phyloP scores from a whole-genome alignment of 305 asterid species.

The Coffea humblotiana region DNA sequence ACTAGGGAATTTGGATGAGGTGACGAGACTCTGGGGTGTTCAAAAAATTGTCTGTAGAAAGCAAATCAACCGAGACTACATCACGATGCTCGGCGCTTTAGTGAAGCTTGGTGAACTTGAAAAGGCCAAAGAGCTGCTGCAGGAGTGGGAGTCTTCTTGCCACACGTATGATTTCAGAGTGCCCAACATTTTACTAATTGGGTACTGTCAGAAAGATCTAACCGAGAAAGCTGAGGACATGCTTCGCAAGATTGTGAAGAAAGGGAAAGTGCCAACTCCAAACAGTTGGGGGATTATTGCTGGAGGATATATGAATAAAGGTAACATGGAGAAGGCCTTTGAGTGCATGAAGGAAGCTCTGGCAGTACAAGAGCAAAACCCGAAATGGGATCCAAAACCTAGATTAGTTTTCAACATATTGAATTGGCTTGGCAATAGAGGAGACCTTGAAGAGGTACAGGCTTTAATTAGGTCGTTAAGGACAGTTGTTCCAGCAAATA shows the following conservation, averaged over 20 bases:
- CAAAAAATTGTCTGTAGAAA: constrained; percentile 50
- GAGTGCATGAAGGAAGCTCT: constrained; percentile 60
- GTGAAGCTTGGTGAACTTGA: constrained; percentile 56
- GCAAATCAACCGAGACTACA: constrained; percentile 61
- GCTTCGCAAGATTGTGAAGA: constrained; percentile 36
- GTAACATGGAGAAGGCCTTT: constrained; percentile 42
- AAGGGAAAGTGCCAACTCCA: constrained; percentile 48
- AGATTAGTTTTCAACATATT: constrained; percentile 31
- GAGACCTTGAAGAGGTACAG: constrained; percentile 41
- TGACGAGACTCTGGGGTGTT: constrained; percentile 56
- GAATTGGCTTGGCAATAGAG: constrained; percentile 47
- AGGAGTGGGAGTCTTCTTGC: constrained; percentile 53
- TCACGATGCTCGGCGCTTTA: constrained; percentile 48
- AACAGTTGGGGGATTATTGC: constrained; percentile 60
- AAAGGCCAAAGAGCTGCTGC: constrained; percentile 43
- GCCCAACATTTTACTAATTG: constrained; percentile 53
- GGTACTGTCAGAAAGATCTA: constrained; percentile 53
- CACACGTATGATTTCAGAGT: constrained; percentile 48
- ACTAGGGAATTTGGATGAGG: constrained; percentile 47
- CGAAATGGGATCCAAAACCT: constrained; percentile 55
- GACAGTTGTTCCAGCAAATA: constrained; percentile 29
- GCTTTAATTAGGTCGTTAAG: constrained; percentile 42
- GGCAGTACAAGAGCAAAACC: constrained; percentile 38
- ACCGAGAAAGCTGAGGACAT: constrained; percentile 45
- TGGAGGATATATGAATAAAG: constrained; percentile 40